Percentiles rank a stretch among this genome's conserved stretches.
Conservation (phyloP, 2,329 filamentous ascomycete species). For the Phaeoacremonium minimum region DNA sequence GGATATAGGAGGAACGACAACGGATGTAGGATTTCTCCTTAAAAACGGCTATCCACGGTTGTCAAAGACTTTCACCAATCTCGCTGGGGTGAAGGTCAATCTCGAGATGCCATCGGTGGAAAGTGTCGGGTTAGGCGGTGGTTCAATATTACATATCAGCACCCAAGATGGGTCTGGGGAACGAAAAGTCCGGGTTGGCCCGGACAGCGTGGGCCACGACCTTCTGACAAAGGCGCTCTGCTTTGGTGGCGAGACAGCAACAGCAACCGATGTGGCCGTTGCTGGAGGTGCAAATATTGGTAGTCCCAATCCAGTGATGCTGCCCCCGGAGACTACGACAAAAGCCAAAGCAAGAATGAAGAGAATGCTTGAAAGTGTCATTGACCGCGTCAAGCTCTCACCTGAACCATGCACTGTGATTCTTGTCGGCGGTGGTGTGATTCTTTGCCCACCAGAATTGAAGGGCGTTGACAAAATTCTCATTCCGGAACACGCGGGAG, state of each 20-base stretch:
- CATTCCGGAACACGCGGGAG: conserved; percentile 31
- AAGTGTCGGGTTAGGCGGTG: conserved; percentile 37
- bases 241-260: conserved; percentile 40
- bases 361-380: conserved; percentile 13
- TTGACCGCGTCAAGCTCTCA: conserved; percentile 19
- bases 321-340: conserved; percentile 17
- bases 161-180: conserved; percentile 23
- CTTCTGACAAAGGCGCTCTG: conserved; percentile 38
- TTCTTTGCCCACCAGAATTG: conserved; percentile 39
- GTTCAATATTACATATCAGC: conserved; percentile 34
- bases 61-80: conserved; percentile 36
- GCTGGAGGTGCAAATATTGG: conserved; percentile 44
- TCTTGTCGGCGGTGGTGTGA: conserved; percentile 57
- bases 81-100: conserved; percentile 42
- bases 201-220: conserved; percentile 44
- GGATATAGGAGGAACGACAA: conserved; percentile 50
- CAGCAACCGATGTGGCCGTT: conserved; percentile 38
- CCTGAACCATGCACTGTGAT: conserved; percentile 21
- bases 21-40: conserved; percentile 44
- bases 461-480: conserved; percentile 30
- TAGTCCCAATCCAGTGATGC: conserved; percentile 11
- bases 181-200: conserved; percentile 33
- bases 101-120: conserved; percentile 28
- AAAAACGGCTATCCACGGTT: conserved; percentile 42
- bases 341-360: conserved; percentile 11